phyloP scores from a whole-genome alignment of 1,284 basidiomycete species.

The Sporisorium iseilematis-ciliati region DNA sequence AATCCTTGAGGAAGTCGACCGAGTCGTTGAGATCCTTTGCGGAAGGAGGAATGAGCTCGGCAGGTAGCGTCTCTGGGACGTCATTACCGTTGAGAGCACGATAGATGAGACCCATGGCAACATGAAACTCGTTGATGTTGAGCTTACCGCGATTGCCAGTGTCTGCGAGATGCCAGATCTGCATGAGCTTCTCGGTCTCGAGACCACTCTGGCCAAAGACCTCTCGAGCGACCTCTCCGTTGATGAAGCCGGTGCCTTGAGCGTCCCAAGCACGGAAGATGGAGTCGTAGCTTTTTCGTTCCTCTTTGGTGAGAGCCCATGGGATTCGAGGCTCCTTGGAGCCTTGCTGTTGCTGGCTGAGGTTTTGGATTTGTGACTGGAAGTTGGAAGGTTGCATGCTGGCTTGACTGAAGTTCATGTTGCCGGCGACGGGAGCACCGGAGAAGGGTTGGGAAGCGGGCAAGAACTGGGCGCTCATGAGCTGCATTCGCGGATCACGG shows the following conservation, averaged over 20 bases:
- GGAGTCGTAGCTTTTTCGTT: constrained; percentile 96
- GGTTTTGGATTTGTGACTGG: constrained; percentile 64
- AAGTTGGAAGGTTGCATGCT: constrained; percentile 68
- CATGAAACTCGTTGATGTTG: constrained; percentile 95
- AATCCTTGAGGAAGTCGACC: constrained; percentile 89
- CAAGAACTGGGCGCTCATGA: constrained; percentile 69
- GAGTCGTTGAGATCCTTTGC: constrained; percentile 89
- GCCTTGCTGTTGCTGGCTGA: constrained; percentile 77
- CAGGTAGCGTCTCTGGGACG: constrained; percentile 86
- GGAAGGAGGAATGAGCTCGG: constrained; percentile 92
- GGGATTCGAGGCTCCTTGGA: constrained; percentile 81
- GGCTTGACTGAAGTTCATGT: constrained; percentile 68
- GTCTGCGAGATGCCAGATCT: constrained; percentile 79
- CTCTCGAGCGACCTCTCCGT: constrained; percentile 85
- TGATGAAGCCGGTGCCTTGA: constrained; percentile 85
- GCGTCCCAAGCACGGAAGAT: constrained; percentile 97
- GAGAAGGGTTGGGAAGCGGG: constrained; percentile 67
- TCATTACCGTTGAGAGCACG: constrained; percentile 85
- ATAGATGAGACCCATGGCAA: constrained; percentile 98
- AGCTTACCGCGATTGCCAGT: constrained; percentile 68
- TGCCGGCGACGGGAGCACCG: constrained; percentile 63
- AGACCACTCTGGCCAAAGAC: constrained; percentile 96
- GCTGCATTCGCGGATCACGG: constrained; percentile 66
- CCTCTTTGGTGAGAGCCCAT: constrained; percentile 88
- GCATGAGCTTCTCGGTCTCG: constrained; percentile 87